These are phyloP conservation scores for Lunularia cruciata DNA, from an alignment of 225 moss, liverwort and hornwort species.

Conservation along the genomic window DNA sequence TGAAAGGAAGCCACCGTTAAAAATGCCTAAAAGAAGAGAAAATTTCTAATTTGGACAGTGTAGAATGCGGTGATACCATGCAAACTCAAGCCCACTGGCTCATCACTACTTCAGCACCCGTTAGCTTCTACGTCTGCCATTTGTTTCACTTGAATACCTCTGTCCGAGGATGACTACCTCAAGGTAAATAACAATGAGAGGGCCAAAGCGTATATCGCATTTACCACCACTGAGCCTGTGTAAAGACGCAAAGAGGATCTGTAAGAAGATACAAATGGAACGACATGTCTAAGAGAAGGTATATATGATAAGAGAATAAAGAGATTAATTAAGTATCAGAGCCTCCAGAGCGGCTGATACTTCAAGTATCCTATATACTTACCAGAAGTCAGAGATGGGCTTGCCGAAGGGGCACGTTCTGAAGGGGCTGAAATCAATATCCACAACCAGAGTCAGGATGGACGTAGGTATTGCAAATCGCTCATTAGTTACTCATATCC, in stretches of 20 bases:
- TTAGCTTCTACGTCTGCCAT: slow-evolving; percentile 1
- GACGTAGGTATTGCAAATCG: too few species aligned
- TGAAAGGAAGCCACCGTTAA: slow-evolving; percentile 13
- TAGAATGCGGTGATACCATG: slow-evolving; percentile 1
- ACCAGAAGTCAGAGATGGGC: slow-evolving; percentile 21
- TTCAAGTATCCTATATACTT: background rate
- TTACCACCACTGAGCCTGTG: background rate
- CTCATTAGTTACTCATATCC: too few species aligned
- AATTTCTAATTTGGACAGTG: slow-evolving; percentile 1
- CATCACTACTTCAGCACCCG: background rate
- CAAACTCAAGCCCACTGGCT: background rate
- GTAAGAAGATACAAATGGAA: background rate
- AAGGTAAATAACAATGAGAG: background rate
- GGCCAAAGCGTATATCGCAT: background rate
- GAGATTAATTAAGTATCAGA: too few species aligned
- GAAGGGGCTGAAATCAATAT: too few species aligned
- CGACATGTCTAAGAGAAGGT: background rate
- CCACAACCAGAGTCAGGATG: too few species aligned
- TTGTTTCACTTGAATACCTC: background rate
- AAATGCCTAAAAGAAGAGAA: slow-evolving; percentile 14
- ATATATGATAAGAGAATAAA: background rate
- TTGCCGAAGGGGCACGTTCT: slow-evolving; percentile 8
- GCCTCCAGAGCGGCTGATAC: background rate
- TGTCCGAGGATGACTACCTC: background rate
- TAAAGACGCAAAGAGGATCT: background rate